Conservation (phyloP, 768 basidiomycete genomes). For the Hericium rajendrae region DNA sequence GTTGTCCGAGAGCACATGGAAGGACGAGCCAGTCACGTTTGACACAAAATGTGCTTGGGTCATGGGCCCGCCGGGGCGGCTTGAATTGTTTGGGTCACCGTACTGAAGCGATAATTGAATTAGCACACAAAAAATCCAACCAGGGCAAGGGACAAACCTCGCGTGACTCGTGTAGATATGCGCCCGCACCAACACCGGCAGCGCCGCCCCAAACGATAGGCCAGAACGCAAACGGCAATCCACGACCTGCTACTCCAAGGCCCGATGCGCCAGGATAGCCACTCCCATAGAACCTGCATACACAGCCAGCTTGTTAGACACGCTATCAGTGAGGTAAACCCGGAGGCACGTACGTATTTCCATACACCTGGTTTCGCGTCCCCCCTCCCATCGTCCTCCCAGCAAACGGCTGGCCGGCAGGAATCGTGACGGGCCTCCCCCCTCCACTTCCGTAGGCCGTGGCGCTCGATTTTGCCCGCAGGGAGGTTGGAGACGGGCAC, state of each 20-base stretch:
- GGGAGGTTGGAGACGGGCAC: background rate
- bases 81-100: conserved; percentile 24
- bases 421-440: conserved; percentile 9
- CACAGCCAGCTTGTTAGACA: background rate
- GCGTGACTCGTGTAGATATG: conserved; percentile 9
- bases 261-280: conserved; percentile 16
- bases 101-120: conserved; percentile 18
- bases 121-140: background rate
- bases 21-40: conserved; percentile 19
- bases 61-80: conserved; percentile 26
- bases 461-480: background rate
- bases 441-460: conserved; percentile 17
- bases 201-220: conserved; percentile 16
- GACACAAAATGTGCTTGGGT: conserved; percentile 20
- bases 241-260: conserved; percentile 10
- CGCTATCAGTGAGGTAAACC: background rate
- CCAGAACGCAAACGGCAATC: conserved; percentile 21
- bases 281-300: conserved; percentile 18
- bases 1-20: conserved; percentile 27
- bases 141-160: conserved; percentile 8
- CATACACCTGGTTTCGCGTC: conserved; percentile 14
- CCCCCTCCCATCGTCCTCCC: conserved; percentile 19
- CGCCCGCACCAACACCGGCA: background rate
- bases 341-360: conserved; percentile 12
- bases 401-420: conserved; percentile 15